These are phyloP conservation scores for Pyrenochaeta sp. DNA, from an alignment of 2,329 filamentous ascomycete species.

Conservation along the genomic window DNA sequence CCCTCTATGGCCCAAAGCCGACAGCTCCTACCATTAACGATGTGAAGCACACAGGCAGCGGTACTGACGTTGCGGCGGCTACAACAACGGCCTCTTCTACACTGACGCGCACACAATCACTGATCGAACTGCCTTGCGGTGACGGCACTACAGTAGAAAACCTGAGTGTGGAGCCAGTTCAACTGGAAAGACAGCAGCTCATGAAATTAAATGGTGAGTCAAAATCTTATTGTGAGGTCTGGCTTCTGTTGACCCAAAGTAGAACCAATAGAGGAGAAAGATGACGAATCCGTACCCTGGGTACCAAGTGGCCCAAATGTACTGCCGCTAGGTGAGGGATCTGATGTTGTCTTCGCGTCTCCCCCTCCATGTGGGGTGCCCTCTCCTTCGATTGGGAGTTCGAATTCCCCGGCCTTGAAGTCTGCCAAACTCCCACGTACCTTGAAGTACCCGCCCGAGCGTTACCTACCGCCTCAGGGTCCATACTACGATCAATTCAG, in stretches of 20 bases:
- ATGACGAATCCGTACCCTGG: not conserved
- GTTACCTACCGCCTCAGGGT: conserved; percentile 1
- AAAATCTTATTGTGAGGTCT: not conserved
- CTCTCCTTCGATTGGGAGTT: not conserved
- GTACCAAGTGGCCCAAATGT: not conserved
- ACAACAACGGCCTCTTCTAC: not conserved
- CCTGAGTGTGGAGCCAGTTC: not conserved
- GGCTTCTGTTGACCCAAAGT: not conserved
- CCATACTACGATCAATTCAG: conserved; percentile 2
- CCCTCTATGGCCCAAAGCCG: conserved; percentile 5
- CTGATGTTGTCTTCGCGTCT: not conserved
- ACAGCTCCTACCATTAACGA: not conserved
- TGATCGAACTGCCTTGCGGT: not conserved
- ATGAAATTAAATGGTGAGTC: not conserved
- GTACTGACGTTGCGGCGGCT: not conserved
- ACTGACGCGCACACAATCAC: not conserved
- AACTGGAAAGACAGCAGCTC: not conserved
- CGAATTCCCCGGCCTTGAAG: not conserved
- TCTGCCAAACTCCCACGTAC: not conserved
- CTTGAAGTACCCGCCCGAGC: not conserved
- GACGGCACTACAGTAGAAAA: not conserved
- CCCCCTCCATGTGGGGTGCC: not conserved
- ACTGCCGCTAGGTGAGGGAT: not conserved
- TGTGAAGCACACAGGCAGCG: not conserved
- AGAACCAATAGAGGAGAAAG: not conserved